Conservation (phyloP, 2,329 filamentous ascomycete species). For the Bipolaris victoriae region DNA sequence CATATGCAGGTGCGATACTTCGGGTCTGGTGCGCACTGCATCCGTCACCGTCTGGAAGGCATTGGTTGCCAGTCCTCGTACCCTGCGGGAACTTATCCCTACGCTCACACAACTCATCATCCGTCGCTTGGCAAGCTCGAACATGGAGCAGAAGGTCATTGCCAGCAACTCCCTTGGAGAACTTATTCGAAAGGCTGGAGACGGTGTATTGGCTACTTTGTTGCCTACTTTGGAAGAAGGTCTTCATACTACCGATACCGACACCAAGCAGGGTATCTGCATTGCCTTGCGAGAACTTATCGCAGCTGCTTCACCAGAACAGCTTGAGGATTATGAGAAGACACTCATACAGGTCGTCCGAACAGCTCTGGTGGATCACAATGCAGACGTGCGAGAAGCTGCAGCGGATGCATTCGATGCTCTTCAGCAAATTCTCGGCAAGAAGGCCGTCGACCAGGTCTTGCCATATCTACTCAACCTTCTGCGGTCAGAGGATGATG, state of each 20-base stretch:
- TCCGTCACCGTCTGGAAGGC: slow-evolving; percentile 97
- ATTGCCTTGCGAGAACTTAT: slow-evolving; percentile 95
- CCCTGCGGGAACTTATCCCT: slow-evolving; percentile 92
- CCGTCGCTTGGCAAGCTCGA: slow-evolving; percentile 88
- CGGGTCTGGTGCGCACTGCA: slow-evolving; percentile 84
- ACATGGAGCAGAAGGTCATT: slow-evolving; percentile 99
- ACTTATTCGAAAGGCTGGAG: slow-evolving; percentile 94
- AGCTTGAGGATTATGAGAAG: slow-evolving; percentile 93
- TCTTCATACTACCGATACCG: slow-evolving; percentile 85
- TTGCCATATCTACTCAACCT: slow-evolving; percentile 89
- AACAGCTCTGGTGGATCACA: slow-evolving; percentile 86
- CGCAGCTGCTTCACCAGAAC: slow-evolving; percentile 82
- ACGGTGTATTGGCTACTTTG: slow-evolving; percentile 85
- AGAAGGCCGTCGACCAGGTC: slow-evolving; percentile 93
- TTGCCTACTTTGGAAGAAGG: slow-evolving; percentile 92
- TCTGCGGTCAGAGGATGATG: slow-evolving; percentile 83
- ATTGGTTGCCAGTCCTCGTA: slow-evolving; percentile 87
- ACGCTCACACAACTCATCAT: slow-evolving; percentile 96
- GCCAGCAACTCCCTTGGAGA: slow-evolving; percentile 96
- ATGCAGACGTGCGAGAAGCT: slow-evolving; percentile 89
- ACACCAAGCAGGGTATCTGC: slow-evolving; percentile 96
- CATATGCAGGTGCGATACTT: slow-evolving; percentile 96
- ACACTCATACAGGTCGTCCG: slow-evolving; percentile 93
- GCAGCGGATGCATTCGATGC: slow-evolving; percentile 97
- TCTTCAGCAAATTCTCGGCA: slow-evolving; percentile 90